These are phyloP conservation scores for Sclerotinia trifoliorum DNA, from an alignment of 2,329 filamentous ascomycete species.

Conservation along the genomic window DNA sequence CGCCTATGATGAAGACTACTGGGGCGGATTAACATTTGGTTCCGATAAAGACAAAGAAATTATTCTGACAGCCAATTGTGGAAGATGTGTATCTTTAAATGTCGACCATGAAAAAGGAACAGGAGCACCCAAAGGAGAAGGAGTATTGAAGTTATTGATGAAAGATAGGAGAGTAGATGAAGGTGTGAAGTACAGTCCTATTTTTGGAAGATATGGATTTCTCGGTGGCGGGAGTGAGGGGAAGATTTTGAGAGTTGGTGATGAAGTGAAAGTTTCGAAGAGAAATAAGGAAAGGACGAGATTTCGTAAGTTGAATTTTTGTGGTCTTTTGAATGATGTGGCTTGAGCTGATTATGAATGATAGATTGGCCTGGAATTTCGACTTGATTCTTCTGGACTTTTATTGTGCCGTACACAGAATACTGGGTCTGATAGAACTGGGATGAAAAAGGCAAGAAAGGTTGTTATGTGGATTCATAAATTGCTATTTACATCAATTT, in stretches of 20 bases:
- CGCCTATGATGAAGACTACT: conserved; percentile 70
- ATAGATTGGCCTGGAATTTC: conserved; percentile 40
- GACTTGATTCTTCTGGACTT: conserved; percentile 14
- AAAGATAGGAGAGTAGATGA: conserved; percentile 67
- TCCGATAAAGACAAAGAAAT: conserved; percentile 39
- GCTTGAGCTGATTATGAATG: background rate
- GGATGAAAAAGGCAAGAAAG: no score
- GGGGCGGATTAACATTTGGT: conserved; percentile 57
- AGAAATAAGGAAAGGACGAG: conserved; percentile 46
- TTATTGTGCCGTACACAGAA: no score
- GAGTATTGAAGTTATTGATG: conserved; percentile 67
- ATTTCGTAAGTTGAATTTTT: conserved; percentile 46
- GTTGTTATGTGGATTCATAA: no score
- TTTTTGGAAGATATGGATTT: conserved; percentile 74
- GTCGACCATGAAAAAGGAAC: conserved; percentile 68
- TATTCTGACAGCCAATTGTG: conserved; percentile 67
- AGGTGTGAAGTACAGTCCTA: conserved; percentile 65
- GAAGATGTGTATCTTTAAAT: conserved; percentile 66
- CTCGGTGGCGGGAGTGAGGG: conserved; percentile 41
- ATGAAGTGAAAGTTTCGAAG: conserved; percentile 47
- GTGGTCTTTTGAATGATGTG: background rate
- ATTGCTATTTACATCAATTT: no score
- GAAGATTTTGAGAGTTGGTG: conserved; percentile 46
- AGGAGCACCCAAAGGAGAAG: conserved; percentile 56
- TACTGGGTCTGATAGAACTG: no score